These are phyloP conservation scores for Gardenia jasminoides DNA, from an alignment of 257 asterid species.

Conservation along the genomic window DNA sequence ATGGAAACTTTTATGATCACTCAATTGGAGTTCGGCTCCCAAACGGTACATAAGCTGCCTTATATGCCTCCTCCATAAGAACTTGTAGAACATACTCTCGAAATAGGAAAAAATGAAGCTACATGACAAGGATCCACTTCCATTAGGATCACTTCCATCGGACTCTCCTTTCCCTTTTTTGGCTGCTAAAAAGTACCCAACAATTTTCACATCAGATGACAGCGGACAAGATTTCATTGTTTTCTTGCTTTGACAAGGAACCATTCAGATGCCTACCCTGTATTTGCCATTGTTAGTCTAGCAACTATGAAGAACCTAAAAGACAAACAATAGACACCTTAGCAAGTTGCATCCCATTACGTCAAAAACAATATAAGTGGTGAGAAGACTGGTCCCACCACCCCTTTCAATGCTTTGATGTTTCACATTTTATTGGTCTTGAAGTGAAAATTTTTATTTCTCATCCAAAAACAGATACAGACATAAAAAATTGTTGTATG, in stretches of 20 bases:
- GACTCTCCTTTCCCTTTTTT: too few species aligned
- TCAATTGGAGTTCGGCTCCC: too few species aligned
- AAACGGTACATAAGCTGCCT: too few species aligned
- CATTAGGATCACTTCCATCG: too few species aligned
- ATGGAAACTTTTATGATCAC: background rate
- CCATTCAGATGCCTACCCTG: background rate
- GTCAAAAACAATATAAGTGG: background rate
- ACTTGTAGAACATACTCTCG: too few species aligned
- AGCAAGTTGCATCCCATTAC: background rate
- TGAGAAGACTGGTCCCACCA: background rate
- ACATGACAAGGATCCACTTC: too few species aligned
- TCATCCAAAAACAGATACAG: background rate
- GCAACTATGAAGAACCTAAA: background rate
- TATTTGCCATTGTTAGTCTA: background rate
- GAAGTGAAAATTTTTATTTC: background rate
- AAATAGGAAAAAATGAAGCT: too few species aligned
- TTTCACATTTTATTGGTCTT: background rate
- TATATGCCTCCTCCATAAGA: too few species aligned
- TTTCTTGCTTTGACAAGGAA: background rate
- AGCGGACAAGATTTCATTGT: background rate
- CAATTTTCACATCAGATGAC: background rate
- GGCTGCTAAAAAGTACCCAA: background rate
- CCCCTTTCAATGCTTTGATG: background rate
- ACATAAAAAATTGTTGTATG: background rate
- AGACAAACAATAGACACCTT: background rate